Conservation (phyloP, 192 early-diverging fungal species). For the Podila clonocystis region DNA sequence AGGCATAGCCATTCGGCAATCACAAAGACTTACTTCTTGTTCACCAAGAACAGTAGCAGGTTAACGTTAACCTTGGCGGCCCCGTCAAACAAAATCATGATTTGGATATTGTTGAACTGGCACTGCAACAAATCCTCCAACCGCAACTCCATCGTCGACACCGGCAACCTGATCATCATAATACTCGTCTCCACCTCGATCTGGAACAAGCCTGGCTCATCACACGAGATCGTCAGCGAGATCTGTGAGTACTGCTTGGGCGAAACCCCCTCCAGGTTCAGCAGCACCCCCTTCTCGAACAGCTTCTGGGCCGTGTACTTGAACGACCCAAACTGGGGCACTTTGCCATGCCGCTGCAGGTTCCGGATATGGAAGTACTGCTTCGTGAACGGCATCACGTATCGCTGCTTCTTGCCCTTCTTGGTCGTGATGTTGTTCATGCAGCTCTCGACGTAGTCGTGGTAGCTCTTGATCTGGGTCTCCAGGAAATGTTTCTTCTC, state of each 20-base stretch:
- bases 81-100: constrained; percentile 93
- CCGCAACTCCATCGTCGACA: constrained; percentile 80
- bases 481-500: constrained; percentile 88
- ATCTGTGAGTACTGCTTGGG: constrained; percentile 91
- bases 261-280: constrained; percentile 83
- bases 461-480: constrained; percentile 89
- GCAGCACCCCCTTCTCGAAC: constrained; percentile 91
- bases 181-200: constrained; percentile 90
- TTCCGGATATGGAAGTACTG: constrained; percentile 96
- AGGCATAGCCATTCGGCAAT: background rate
- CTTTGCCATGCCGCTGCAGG: constrained; percentile 83
- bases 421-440: constrained; percentile 87
- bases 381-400: constrained; percentile 87
- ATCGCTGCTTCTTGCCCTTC: constrained; percentile 70
- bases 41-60: constrained; percentile 93
- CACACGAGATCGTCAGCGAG: constrained; percentile 90
- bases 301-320: constrained; percentile 97
- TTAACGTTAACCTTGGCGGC: constrained; percentile 96
- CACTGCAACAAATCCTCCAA: constrained; percentile 94
- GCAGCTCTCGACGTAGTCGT: constrained; percentile 91
- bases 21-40: constrained; percentile 85
- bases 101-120: constrained; percentile 93
- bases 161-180: constrained; percentile 72
- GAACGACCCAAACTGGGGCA: constrained; percentile 97
- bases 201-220: constrained; percentile 90